Evolutionary conservation across 495 filamentous ascomycete genomes (phyloP).

Genomic region (Aspergillus affinis): DNA sequence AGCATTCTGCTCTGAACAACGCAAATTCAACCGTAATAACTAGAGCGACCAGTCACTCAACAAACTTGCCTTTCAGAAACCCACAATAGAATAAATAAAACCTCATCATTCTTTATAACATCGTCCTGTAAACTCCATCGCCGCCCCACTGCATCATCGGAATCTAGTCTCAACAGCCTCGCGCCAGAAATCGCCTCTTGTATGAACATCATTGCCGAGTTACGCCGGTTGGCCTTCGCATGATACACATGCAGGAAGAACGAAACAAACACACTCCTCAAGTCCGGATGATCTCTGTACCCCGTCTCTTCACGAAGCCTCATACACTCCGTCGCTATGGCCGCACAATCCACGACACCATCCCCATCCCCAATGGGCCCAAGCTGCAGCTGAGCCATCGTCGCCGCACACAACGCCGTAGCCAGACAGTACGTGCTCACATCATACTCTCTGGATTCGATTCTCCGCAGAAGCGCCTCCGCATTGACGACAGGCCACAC

Average conservation of each 20-base stretch:
- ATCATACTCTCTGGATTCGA: constrained; percentile 12
- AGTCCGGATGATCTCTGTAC: constrained; percentile 17
- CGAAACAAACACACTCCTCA: constrained; percentile 25
- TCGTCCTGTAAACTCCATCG: constrained; percentile 2
- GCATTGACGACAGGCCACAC: constrained; percentile 35
- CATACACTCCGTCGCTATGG: constrained; percentile 27
- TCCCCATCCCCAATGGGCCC: constrained; percentile 15
- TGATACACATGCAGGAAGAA: constrained; percentile 39
- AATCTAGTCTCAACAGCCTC: constrained; percentile 25
- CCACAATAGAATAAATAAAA: constrained; percentile 33
- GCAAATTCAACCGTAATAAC: neutral
- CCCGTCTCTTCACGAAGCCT: constrained; percentile 17
- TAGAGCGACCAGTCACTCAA: neutral
- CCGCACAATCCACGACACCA: constrained; percentile 16
- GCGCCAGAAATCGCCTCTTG: constrained; percentile 31
- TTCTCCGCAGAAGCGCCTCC: constrained; percentile 15
- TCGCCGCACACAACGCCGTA: constrained; percentile 33
- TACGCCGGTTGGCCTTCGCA: constrained; percentile 33
- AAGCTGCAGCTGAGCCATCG: constrained; percentile 35
- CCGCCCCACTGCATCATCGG: neutral
- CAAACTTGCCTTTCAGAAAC: constrained; percentile 31
- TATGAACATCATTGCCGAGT: constrained; percentile 33
- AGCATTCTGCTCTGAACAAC: neutral
- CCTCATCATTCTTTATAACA: constrained; percentile 23
- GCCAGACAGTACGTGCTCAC: constrained; percentile 20